Evolutionary conservation across 2,329 filamentous ascomycete species (phyloP).

Genomic region (Escovopsis sp.): DNA sequence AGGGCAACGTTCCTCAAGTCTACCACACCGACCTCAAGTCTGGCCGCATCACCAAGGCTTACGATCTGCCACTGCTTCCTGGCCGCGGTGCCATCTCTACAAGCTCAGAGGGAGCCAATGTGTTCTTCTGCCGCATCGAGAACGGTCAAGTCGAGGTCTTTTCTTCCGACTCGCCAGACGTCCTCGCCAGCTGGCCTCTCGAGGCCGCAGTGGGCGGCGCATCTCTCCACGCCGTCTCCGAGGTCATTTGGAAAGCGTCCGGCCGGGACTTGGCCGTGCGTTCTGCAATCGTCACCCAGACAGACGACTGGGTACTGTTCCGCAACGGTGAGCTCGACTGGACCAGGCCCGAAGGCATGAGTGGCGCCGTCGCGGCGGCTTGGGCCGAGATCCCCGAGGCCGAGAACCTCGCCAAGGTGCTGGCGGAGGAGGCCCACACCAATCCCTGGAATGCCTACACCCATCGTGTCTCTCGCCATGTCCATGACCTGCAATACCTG

Average conservation of each 20-base stretch:
- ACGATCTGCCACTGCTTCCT: conserved; percentile 57
- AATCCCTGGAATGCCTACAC: conserved; percentile 71
- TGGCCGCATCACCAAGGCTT: conserved; percentile 57
- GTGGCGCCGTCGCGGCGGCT: conserved; percentile 62
- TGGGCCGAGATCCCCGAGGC: conserved; percentile 66
- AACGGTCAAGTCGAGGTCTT: conserved; percentile 58
- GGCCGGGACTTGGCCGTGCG: conserved; percentile 60
- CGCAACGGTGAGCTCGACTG: conserved; percentile 71
- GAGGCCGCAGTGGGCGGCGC: conserved; percentile 27
- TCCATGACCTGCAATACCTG: conserved; percentile 61
- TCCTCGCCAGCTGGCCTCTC: conserved; percentile 60
- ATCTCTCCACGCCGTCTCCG: conserved; percentile 58
- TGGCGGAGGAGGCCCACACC: conserved; percentile 76
- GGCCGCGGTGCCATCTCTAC: conserved; percentile 65
- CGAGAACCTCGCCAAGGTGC: conserved; percentile 61
- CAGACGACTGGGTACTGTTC: conserved; percentile 66
- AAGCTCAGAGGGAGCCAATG: conserved; percentile 62
- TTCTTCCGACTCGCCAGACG: conserved; percentile 61
- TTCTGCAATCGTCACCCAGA: conserved; percentile 53
- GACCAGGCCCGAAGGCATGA: conserved; percentile 69
- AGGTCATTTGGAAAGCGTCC: conserved; percentile 60
- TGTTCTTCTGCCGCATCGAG: conserved; percentile 79
- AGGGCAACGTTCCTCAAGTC: conserved; percentile 67
- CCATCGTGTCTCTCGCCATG: conserved; percentile 71
- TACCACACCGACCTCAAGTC: conserved; percentile 67